A percentile compares a stretch with the other conserved stretches of the same genome.
phyloP scores from a whole-genome alignment of 768 basidiomycete species.

The Kwoniella shandongensis region DNA sequence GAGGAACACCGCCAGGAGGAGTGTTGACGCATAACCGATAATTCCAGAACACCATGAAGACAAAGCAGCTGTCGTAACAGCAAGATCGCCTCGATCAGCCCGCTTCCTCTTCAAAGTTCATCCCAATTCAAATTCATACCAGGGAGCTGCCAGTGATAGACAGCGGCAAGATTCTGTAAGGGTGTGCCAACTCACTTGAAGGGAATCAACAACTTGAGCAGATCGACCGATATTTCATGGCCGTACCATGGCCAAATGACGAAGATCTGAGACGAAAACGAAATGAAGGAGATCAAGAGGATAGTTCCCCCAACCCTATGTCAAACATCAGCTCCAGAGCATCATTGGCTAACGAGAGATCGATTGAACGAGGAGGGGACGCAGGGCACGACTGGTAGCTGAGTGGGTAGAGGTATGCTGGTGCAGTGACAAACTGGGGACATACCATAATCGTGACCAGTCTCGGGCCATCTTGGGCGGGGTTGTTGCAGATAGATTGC shows the following conservation, averaged over 20 bases:
- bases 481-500: too few species aligned
- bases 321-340: not conserved
- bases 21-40: conserved; percentile 80
- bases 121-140: too few species aligned
- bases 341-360: not conserved
- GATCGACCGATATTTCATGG: conserved; percentile 67
- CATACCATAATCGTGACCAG: conserved; percentile 2
- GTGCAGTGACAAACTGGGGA: not conserved
- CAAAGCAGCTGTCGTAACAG: conserved; percentile 61
- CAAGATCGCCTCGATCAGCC: not conserved
- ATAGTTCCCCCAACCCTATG: conserved; percentile 52
- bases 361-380: too few species aligned
- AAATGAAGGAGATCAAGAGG: conserved; percentile 66
- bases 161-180: too few species aligned
- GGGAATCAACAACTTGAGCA: conserved; percentile 72
- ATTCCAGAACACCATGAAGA: conserved; percentile 79
- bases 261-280: conserved; percentile 84
- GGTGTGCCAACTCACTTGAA: conserved; percentile 89
- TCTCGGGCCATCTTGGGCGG: conserved; percentile 1
- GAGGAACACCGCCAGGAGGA: conserved; percentile 80
- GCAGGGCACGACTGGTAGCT: not conserved
- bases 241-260: conserved; percentile 94
- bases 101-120: not conserved
- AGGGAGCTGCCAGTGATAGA: too few species aligned
- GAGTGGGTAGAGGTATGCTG: not conserved